phyloP scores from a whole-genome alignment of 2,329 filamentous ascomycete genomes.

The Trichoderma koningiopsis region DNA sequence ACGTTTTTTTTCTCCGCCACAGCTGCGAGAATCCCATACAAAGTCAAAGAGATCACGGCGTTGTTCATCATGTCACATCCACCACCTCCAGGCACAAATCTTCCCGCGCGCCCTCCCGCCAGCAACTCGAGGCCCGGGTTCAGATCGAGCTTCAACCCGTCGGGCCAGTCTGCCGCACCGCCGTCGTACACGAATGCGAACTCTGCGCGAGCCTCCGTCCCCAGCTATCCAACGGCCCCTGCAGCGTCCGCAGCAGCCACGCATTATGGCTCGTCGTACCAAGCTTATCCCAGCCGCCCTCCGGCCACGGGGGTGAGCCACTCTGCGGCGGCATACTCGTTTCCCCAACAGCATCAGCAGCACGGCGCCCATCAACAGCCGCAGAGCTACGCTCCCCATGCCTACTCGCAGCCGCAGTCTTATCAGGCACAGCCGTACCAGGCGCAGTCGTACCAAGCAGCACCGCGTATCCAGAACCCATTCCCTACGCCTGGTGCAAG shows the following conservation, averaged over 20 bases:
- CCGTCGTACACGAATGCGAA: slow-evolving; percentile 40
- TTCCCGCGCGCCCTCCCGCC: slow-evolving; percentile 76
- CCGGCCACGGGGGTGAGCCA: slow-evolving; percentile 35
- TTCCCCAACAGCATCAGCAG: slow-evolving; percentile 35
- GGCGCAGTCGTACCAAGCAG: slow-evolving; percentile 49
- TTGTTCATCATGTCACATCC: slow-evolving; percentile 82
- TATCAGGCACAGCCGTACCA: slow-evolving; percentile 29
- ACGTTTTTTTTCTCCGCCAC: slow-evolving; percentile 40
- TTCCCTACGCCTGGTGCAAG: slow-evolving; percentile 65
- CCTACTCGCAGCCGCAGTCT: slow-evolving; percentile 35
- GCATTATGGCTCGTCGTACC: slow-evolving; percentile 51
- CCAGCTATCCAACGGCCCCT: slow-evolving; percentile 40
- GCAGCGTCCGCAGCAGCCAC: slow-evolving; percentile 35
- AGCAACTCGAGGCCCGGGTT: slow-evolving; percentile 44
- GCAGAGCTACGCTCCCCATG: slow-evolving; percentile 32
- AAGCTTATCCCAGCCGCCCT: slow-evolving; percentile 40
- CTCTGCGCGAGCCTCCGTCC: slow-evolving; percentile 26
- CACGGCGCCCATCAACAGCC: slow-evolving; percentile 33
- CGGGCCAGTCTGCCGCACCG: slow-evolving; percentile 40
- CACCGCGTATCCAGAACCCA: slow-evolving; percentile 77
- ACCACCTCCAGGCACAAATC: slow-evolving; percentile 73
- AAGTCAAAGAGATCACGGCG: slow-evolving; percentile 33
- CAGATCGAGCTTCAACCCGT: slow-evolving; percentile 54
- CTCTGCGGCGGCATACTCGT: slow-evolving; percentile 32
- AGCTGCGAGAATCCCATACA: slow-evolving; percentile 20